phyloP scores from a whole-genome alignment of 257 asterid species.

The Ligustrum vulgare region DNA sequence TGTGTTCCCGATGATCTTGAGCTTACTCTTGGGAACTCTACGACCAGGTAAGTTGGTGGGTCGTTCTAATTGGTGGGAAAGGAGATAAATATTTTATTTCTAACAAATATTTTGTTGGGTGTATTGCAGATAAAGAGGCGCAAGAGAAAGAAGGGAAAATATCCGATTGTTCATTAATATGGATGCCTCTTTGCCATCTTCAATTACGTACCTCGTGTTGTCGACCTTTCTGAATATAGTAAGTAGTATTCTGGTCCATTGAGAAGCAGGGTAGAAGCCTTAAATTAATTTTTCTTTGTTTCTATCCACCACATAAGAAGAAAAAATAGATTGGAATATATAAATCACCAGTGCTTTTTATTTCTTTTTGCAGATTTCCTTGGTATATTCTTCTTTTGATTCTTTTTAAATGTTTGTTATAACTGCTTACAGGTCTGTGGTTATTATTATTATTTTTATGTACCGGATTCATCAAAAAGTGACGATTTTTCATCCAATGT shows the following conservation, averaged over 20 bases:
- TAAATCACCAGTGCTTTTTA: constrained; percentile 39
- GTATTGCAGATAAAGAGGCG: neutral
- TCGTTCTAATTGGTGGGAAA: neutral
- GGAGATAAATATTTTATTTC: neutral
- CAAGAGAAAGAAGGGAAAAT: too few species aligned
- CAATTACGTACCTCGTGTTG: constrained; percentile 20
- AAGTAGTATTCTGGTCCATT: constrained; percentile 16
- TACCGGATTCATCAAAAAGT: constrained; percentile 23
- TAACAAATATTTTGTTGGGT: neutral
- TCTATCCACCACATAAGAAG: neutral
- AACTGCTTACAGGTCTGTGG: constrained; percentile 12
- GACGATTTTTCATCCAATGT: neutral
- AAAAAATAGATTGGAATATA: constrained; percentile 27
- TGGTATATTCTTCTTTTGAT: constrained; percentile 34
- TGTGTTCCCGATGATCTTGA: constrained; percentile 92
- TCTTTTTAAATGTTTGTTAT: constrained; percentile 30
- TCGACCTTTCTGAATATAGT: constrained; percentile 23
- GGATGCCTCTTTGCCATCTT: constrained; percentile 21
- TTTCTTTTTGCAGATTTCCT: constrained; percentile 34
- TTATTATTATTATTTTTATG: constrained; percentile 19
- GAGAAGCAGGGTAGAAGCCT: constrained; percentile 25
- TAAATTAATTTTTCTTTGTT: neutral
- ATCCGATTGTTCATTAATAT: neutral
- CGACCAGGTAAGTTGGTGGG: constrained; percentile 56
- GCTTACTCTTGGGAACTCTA: constrained; percentile 89